Conservation (phyloP, 129 eudicot species). For the Flaveria linearis region DNA sequence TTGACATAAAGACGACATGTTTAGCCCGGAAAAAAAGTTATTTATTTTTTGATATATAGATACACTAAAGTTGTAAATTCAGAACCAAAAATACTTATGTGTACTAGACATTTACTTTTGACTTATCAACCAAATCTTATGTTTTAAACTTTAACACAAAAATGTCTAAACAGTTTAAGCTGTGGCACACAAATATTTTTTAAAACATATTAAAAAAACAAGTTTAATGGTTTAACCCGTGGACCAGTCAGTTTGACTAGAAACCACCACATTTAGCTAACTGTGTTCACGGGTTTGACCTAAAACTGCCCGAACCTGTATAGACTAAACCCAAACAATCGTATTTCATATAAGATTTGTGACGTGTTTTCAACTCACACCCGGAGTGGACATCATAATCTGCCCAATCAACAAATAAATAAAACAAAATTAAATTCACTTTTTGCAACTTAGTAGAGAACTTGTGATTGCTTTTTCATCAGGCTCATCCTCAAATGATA, state of each 20-base stretch:
- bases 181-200: too few species aligned
- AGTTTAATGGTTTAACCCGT: neutral
- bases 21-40: neutral
- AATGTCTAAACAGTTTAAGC: too few species aligned
- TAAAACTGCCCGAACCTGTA: neutral
- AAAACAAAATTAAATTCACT: neutral
- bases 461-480: constrained; percentile 12
- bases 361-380: neutral
- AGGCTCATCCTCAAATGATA: constrained; percentile 25
- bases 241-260: neutral
- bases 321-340: neutral
- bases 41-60: neutral
- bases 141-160: too few species aligned
- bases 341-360: neutral
- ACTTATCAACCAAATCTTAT: neutral
- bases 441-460: constrained; percentile 8
- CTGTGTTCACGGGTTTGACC: neutral
- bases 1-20: neutral
- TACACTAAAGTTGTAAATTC: neutral
- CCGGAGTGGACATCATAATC: constrained; percentile 8
- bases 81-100: neutral
- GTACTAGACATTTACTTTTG: neutral
- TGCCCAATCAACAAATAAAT: neutral
- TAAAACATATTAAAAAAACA: neutral
- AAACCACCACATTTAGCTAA: neutral